These are phyloP conservation scores for Vigna reflexopilosa DNA, from an alignment of 306 rosid genomes.

Conservation along the genomic window DNA sequence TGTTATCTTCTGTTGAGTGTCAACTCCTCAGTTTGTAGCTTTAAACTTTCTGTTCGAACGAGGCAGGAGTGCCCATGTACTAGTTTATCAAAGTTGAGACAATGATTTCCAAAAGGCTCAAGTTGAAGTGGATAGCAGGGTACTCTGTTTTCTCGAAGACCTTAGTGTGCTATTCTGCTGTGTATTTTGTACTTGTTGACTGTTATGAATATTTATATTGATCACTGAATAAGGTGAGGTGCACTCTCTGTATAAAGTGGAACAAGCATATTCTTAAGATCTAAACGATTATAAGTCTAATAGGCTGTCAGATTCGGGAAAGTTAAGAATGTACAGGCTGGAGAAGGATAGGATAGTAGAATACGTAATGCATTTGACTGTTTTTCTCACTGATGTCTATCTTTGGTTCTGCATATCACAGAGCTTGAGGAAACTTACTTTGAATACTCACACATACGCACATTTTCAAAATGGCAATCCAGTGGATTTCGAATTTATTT, in stretches of 20 bases:
- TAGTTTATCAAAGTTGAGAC: conserved; percentile 21
- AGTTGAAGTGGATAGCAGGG: conserved; percentile 34
- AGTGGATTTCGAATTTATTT: conserved; percentile 13
- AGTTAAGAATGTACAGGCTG: conserved; percentile 3
- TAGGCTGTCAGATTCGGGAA: conserved; percentile 12
- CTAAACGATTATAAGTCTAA: background rate
- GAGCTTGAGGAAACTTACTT: conserved; percentile 1
- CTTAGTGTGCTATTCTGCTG: conserved; percentile 3
- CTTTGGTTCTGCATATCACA: background rate
- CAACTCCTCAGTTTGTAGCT: background rate
- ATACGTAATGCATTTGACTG: conserved; percentile 2
- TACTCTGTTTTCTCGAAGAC: conserved; percentile 8
- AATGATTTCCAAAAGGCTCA: conserved; percentile 22
- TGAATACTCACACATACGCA: background rate
- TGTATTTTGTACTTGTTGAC: background rate
- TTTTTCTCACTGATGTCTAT: background rate
- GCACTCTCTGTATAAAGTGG: background rate
- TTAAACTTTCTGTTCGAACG: background rate
- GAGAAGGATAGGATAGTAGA: background rate
- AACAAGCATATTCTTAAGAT: conserved; percentile 25
- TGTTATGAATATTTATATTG: conserved; percentile 6
- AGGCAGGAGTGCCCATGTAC: conserved; percentile 18
- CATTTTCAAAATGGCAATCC: background rate
- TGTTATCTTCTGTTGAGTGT: background rate
- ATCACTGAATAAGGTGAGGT: conserved; percentile 5